Conservation (phyloP, 2,329 filamentous ascomycete genomes). For the Epichloe scottii region DNA sequence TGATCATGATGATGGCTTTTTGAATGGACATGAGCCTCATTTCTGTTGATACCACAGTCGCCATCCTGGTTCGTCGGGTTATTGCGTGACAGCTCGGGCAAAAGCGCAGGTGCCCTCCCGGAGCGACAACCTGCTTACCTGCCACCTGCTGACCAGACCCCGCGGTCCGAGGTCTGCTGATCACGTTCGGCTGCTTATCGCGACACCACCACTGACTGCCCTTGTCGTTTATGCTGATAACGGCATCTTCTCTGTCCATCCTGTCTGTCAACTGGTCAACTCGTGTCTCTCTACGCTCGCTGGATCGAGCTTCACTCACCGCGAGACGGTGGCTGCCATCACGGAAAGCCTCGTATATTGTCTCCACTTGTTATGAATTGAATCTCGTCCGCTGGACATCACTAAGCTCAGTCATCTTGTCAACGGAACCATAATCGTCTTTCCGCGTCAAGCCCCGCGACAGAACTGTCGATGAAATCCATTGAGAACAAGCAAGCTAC, state of each 20-base stretch:
- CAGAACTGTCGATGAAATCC: neutral
- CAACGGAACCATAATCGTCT: neutral
- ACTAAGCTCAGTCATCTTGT: neutral
- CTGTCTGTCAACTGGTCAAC: neutral
- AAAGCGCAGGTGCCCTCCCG: neutral
- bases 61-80: neutral
- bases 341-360: neutral
- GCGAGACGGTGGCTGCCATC: constrained; percentile 2
- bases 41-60: constrained; percentile 1
- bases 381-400: neutral
- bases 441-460: neutral
- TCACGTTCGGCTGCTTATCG: constrained; percentile 5
- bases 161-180: constrained; percentile 8
- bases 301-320: constrained; percentile 2
- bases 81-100: constrained; percentile 1
- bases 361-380: constrained; percentile 1
- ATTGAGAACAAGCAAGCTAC: neutral
- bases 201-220: constrained; percentile 1
- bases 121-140: neutral
- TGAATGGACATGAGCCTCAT: constrained; percentile 5
- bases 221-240: neutral
- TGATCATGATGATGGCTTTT: constrained; percentile 5
- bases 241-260: neutral
- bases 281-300: neutral
- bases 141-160: constrained; percentile 9